Percentiles rank a stretch among this genome's conserved stretches.
phyloP scores from a whole-genome alignment of 2,329 filamentous ascomycete species.

The Chalara sp. region DNA sequence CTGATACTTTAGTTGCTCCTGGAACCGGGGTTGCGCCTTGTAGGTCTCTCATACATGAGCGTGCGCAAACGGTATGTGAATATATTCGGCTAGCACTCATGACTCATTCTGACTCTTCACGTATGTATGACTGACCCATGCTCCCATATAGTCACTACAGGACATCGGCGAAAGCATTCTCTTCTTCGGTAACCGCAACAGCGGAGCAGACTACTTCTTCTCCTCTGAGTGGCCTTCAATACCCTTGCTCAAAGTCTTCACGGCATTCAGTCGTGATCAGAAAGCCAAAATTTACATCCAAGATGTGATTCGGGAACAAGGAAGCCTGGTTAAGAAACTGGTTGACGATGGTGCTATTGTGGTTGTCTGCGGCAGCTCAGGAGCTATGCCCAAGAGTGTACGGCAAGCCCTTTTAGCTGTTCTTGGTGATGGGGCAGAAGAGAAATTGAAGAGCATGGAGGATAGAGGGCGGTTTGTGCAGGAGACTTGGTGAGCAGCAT shows the following conservation, averaged over 20 bases:
- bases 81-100: too few relatives aligned
- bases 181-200: slow-evolving; percentile 80
- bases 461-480: slow-evolving; percentile 57
- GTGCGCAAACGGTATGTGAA: slow-evolving; percentile 28
- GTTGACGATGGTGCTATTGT: slow-evolving; percentile 46
- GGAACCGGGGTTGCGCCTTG: slow-evolving; percentile 86
- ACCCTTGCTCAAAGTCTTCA: slow-evolving; percentile 43
- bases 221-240: slow-evolving; percentile 61
- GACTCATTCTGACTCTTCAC: too few relatives aligned
- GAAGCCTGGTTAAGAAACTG: slow-evolving; percentile 33
- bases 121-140: too few relatives aligned
- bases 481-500: slow-evolving; percentile 54
- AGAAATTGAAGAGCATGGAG: slow-evolving; percentile 50
- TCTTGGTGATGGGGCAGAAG: slow-evolving; percentile 47
- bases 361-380: slow-evolving; percentile 52
- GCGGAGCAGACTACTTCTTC: slow-evolving; percentile 74
- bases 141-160: too few relatives aligned
- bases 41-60: slow-evolving; percentile 72
- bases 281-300: slow-evolving; percentile 61
- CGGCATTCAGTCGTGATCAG: slow-evolving; percentile 68
- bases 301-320: slow-evolving; percentile 25
- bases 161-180: slow-evolving; percentile 38
- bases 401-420: slow-evolving; percentile 58
- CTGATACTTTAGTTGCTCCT: slow-evolving; percentile 48
- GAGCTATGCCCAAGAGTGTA: slow-evolving; percentile 65